Evolutionary conservation across 768 basidiomycete genomes (phyloP), one percentile per base, ranked within the genome.

Genomic region (Hygrophoropsis aurantiaca): DNA sequence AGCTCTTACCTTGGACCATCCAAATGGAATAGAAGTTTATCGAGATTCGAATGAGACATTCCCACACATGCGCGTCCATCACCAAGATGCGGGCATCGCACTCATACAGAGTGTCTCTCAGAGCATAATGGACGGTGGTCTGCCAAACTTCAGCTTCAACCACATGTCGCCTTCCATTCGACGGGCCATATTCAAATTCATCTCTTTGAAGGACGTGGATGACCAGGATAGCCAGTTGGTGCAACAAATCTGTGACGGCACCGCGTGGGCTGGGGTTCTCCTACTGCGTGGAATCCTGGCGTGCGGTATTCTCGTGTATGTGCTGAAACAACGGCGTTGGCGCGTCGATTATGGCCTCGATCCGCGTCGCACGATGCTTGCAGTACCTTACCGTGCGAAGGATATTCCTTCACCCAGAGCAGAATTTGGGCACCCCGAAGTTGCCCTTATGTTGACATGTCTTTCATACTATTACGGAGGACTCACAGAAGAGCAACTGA

Each of bases 281-380:
- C 47, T 70, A 2, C 39, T 72, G 5, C 70, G 72, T 3, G 70
- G 70, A 4, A 58, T 72, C 18, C 40, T 71, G 16, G 56, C 61
- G 6, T 51, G 50, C 0, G 70, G 66, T 0, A 65, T 71, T 13
- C 53, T 71, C 2, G 26, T 61, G 10, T 62, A 60, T 37, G 60
- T 54, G 4, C 50, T 71, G 20, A 58, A 36, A 34, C 67, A 71
- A 2, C 65, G 65, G 18, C 56, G 72, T 21, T 71, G 69, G 69
- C 44, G 71, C 2, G 72, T 73, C 7, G 64, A 72, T 44, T 73
- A 67, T 52, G 70, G 70, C 4, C 64, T 67, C 11, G 50, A 68
- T 34, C 58, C 47, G 7, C 5, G 33, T 15, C 65, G 70, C 15
- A 70, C 71, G 0, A 53, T 59, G 55, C 51, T 71, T 4, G 70